Evolutionary conservation across 306 rosid genomes (phyloP).

Genomic region (Sicyos edulis): DNA sequence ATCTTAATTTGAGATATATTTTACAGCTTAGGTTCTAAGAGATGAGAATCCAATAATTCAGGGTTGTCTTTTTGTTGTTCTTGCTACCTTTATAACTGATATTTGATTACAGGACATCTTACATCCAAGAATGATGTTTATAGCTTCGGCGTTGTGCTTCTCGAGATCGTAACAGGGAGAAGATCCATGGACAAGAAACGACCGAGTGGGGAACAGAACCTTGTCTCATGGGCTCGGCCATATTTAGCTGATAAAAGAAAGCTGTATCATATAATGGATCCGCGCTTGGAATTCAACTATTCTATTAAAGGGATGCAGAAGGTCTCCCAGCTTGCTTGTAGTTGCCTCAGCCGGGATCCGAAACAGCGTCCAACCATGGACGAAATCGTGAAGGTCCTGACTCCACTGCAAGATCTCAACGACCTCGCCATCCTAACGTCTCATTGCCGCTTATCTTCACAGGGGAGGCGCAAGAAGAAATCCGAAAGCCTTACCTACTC

Average conservation of each 20-base stretch:
- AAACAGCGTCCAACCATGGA: conserved; percentile 89
- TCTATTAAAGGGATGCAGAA: conserved; percentile 84
- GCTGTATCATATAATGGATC: conserved; percentile 69
- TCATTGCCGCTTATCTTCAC: conserved; percentile 71
- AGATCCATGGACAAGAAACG: conserved; percentile 98
- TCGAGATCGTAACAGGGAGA: conserved; percentile 87
- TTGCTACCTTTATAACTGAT: background rate
- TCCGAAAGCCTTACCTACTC: conserved; percentile 55
- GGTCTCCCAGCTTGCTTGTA: conserved; percentile 76
- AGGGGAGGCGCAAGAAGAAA: conserved; percentile 52
- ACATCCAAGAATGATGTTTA: conserved; percentile 93
- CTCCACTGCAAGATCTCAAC: conserved; percentile 72
- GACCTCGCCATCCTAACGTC: conserved; percentile 72
- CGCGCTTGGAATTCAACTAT: conserved; percentile 73
- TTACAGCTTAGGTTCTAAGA: background rate
- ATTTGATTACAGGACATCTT: conserved; percentile 61
- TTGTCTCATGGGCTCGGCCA: conserved; percentile 88
- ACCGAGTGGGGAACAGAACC: conserved; percentile 86
- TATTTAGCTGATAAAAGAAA: conserved; percentile 83
- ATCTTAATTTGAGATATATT: background rate
- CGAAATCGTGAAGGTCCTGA: conserved; percentile 71
- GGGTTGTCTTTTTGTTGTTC: background rate
- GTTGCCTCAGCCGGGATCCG: conserved; percentile 78
- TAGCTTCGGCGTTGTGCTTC: conserved; percentile 90
- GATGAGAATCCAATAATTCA: background rate